These are phyloP conservation scores for Paragyromitra xinjiangensis DNA, from an alignment of 495 filamentous ascomycete species.

Conservation along the genomic window DNA sequence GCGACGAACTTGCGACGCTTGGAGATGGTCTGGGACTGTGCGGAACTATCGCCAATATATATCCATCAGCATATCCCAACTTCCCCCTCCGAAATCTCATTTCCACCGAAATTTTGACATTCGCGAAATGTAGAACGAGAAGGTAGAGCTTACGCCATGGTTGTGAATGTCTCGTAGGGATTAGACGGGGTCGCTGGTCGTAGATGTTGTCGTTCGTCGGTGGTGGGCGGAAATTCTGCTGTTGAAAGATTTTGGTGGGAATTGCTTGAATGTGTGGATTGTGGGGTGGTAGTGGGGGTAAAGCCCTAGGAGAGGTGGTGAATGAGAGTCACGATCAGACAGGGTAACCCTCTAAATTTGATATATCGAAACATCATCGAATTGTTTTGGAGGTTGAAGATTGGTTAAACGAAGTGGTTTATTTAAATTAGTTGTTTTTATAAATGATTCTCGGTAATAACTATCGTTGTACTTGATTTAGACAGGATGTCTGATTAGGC, in stretches of 20 bases:
- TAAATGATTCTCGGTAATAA: neutral
- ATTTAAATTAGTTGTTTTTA: neutral
- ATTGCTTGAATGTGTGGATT: constrained; percentile 44
- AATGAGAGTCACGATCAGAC: constrained; percentile 43
- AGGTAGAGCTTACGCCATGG: constrained; percentile 55
- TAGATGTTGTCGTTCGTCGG: constrained; percentile 51
- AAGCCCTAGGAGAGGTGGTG: constrained; percentile 17
- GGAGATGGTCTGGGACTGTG: constrained; percentile 68
- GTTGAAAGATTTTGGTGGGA: constrained; percentile 38
- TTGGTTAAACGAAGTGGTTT: neutral
- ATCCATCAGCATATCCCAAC: constrained; percentile 35
- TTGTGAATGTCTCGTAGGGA: constrained; percentile 34
- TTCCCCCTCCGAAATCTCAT: neutral
- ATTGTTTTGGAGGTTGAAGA: neutral
- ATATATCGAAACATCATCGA: neutral
- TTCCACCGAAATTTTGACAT: constrained; percentile 34
- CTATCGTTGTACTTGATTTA: neutral
- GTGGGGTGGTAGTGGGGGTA: constrained; percentile 39
- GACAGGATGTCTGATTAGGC: too few relatives aligned
- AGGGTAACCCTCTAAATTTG: constrained; percentile 31
- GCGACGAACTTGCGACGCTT: constrained; percentile 99
- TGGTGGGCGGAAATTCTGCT: constrained; percentile 48
- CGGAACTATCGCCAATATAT: constrained; percentile 47
- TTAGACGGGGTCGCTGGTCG: constrained; percentile 41
- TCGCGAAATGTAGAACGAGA: constrained; percentile 6